Percentiles rank a stretch among this genome's conserved stretches.
Conservation (phyloP, 495 filamentous ascomycete genomes). For the Xylaria sp. region DNA sequence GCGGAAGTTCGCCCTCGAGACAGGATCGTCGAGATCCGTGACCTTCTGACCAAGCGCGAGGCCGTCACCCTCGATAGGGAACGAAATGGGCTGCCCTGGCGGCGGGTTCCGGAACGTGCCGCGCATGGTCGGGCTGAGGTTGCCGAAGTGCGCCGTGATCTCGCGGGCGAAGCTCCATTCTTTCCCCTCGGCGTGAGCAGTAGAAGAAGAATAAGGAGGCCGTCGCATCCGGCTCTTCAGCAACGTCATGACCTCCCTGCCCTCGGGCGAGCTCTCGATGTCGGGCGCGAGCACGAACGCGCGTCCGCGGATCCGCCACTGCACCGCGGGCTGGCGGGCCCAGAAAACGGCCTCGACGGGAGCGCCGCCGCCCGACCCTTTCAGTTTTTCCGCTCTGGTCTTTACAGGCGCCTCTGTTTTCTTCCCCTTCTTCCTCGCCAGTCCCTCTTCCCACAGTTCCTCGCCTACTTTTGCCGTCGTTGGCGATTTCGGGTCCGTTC, state of each 20-base stretch:
- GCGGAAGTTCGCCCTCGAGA: conserved; percentile 81
- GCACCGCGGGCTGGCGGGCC: conserved; percentile 70
- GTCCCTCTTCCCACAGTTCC: conserved; percentile 29
- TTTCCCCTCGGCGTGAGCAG: conserved; percentile 42
- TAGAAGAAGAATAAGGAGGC: conserved; percentile 14
- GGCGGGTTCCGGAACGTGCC: conserved; percentile 81
- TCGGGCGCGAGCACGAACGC: conserved; percentile 72
- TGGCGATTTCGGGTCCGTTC: conserved; percentile 21
- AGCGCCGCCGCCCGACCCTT: conserved; percentile 67
- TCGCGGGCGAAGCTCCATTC: conserved; percentile 76
- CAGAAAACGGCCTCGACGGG: conserved; percentile 86
- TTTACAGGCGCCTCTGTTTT: not conserved
- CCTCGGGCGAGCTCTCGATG: conserved; percentile 56
- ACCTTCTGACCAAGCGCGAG: conserved; percentile 72
- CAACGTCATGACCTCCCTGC: conserved; percentile 50
- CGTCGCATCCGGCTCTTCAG: conserved; percentile 57
- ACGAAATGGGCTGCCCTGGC: conserved; percentile 67
- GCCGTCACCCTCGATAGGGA: conserved; percentile 53
- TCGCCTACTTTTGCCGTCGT: conserved; percentile 28
- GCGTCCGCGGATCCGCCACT: conserved; percentile 83
- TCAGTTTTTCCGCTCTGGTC: conserved; percentile 39
- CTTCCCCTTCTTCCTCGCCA: conserved; percentile 40
- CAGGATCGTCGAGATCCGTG: conserved; percentile 67
- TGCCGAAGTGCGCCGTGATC: conserved; percentile 86
- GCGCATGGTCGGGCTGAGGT: conserved; percentile 76